Base-by-base conservation (phyloP, 495 filamentous ascomycete species). In the Hyaloscypha finlandica region DNA sequence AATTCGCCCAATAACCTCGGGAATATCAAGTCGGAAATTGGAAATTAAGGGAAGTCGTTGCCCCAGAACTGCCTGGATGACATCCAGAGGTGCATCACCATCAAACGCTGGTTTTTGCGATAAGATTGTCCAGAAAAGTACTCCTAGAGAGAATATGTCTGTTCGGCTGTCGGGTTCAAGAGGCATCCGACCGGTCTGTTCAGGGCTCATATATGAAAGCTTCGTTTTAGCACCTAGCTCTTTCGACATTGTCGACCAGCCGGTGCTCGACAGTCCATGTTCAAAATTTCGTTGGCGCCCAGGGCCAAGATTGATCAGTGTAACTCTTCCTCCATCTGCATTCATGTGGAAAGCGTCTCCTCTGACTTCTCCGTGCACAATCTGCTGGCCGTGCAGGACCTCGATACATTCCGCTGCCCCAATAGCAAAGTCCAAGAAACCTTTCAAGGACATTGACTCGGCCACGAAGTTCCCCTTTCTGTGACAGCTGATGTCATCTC, bases 131-230 rank as follows among this genome's bases (percentile, higher is more conserved):
- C 90, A 97, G 73, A 96, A 94, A 8, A 96, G 75, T 59, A 96
- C 83, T 22, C 93, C 93, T 3, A 96, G 81, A 4, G 90, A 91
- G 74, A 96, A 97, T 45, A 96, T 93, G 76, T 96, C 93, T 11
- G 93, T 96, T 54, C 93, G 86, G 63, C 86, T 90, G 76, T 97
- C 92, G 2, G 93, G 93, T 72, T 94, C 92, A 29, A 89, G 92
- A 2, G 91, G 89, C 85, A 95, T 89, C 12, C 93, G 87, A 31
- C 93, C 93, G 9, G 93, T 97, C 80, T 96, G 93, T 70, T 97
- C 93, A 0, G 93, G 92, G 51, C 91, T 92, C 74, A 97, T 92
- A 73, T 89, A 95, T 63, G 92, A 86, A 22, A 97, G 79, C 76
- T 94, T 95, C 71, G 91, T 88, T 73, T 90, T 90, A 29, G 90